Percentiles rank a stretch among this genome's conserved stretches.
phyloP scores from a whole-genome alignment of 2,329 filamentous ascomycete genomes.

The Phyllosticta citribraziliensis region DNA sequence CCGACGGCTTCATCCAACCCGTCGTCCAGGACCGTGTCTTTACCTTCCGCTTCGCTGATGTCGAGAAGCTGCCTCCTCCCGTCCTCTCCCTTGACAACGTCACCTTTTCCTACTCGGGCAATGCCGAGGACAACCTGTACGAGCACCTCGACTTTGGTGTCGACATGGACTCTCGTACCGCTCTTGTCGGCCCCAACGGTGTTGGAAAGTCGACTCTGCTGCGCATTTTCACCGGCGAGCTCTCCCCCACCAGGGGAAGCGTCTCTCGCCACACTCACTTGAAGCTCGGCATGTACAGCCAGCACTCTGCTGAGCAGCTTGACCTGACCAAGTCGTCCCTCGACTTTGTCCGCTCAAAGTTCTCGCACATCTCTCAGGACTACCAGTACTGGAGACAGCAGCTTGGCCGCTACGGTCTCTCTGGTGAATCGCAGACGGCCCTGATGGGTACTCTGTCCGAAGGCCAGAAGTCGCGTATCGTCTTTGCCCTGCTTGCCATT shows the following conservation, averaged over 20 bases:
- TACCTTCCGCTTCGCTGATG: constrained; percentile 95
- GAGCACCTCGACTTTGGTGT: constrained; percentile 96
- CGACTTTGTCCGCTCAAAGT: constrained; percentile 97
- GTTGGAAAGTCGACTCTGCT: constrained; percentile 97
- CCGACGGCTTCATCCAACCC: constrained; percentile 94
- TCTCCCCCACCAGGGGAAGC: constrained; percentile 70
- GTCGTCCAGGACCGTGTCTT: constrained; percentile 80
- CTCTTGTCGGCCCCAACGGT: constrained; percentile 96
- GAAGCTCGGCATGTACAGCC: constrained; percentile 95
- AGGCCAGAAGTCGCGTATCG: constrained; percentile 95
- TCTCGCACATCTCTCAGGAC: constrained; percentile 78
- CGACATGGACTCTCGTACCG: constrained; percentile 98
- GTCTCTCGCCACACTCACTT: constrained; percentile 93
- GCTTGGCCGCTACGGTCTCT: constrained; percentile 87
- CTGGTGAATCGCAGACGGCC: constrained; percentile 87
- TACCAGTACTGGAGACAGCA: constrained; percentile 99
- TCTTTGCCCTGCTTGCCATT: constrained; percentile 92
- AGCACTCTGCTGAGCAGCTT: constrained; percentile 97
- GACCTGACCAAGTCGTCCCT: constrained; percentile 96
- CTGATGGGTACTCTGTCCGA: constrained; percentile 97
- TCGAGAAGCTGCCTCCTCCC: constrained; percentile 97
- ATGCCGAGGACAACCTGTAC: constrained; percentile 84
- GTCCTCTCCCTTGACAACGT: constrained; percentile 95
- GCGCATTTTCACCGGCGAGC: constrained; percentile 90
- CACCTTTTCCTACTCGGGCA: constrained; percentile 94